A percentile compares a stretch with the other conserved stretches of the same genome.
Evolutionary conservation across 441 rosid genomes (phyloP).

Genomic region (Populus hybrid): DNA sequence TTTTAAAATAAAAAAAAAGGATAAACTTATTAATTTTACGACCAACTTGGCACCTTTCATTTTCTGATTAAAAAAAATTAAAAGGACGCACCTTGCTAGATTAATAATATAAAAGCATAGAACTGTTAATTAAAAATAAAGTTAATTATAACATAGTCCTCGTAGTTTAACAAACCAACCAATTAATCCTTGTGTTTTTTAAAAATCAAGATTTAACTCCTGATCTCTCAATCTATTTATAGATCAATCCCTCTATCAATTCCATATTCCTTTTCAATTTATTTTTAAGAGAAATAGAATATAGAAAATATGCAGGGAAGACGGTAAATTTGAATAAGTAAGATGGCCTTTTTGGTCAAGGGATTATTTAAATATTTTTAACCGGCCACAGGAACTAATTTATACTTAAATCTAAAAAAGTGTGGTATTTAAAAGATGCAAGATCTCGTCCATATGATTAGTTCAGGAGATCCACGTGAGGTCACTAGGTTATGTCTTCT

Average conservation of each 20-base stretch:
- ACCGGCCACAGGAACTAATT: too few species aligned
- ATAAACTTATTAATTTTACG: background rate
- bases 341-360: too few species aligned
- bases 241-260: background rate
- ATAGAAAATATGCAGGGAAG: too few species aligned
- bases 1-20: too few species aligned
- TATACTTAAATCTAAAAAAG: background rate
- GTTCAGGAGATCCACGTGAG: constrained; percentile 18
- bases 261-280: background rate
- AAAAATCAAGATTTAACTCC: background rate
- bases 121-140: background rate
- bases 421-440: background rate
- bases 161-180: background rate
- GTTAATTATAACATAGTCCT: background rate
- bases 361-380: too few species aligned
- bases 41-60: background rate
- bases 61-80: constrained; percentile 11
- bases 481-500: background rate
- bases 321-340: too few species aligned
- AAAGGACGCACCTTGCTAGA: constrained; percentile 2
- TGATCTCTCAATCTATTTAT: background rate
- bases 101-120: background rate
- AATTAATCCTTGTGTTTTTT: background rate
- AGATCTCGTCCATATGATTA: constrained; percentile 21
- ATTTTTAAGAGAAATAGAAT: background rate